Base-by-base conservation (phyloP, 2,329 filamentous ascomycete genomes). In the Monilinia laxa region DNA sequence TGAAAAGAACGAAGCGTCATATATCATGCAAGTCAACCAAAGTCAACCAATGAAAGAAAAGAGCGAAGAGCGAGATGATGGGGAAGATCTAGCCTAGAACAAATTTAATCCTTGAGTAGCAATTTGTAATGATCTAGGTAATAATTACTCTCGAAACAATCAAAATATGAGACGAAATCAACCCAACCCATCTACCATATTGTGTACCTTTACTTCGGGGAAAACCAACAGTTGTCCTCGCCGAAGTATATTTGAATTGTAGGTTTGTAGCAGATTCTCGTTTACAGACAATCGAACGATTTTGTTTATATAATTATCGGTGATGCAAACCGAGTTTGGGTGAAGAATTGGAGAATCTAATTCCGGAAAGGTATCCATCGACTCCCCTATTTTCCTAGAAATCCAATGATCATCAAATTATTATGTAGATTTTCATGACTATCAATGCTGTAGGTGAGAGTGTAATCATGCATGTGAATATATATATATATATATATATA, bases 1-100 rank as follows among this genome's bases (percentile, higher is more conserved):
- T 28, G 54, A 51, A 65, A 59, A 65, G 20, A 23, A 59, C 14
- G 53, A 25, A 65, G 62, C 62, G 31, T 65, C 54, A 65, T 64
- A 16, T 28, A 31, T n/a, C 23, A 12, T 59, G 14, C 62, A 28
- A n/a, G 42, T 20, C 2, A 18, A 42, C 53, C 54, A 65, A 28
- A n/a, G 42, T 20, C 2, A 18, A 42, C 53, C 54, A 65, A 65
- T 65, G 18, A 42, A 16, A 54, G 31, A 52, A 63, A 31, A 59
- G 55, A 49, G 54, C 62, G 45, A 65, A 65, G 45, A 51, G 58
- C 58, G 58, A 60, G 57, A 51, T 60, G 40, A 51, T 51, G 57
- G 47, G 31, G 35, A 38, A 47, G 42, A 47, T 49, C 45, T n/a
- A 49, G 20, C 18, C 56, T 7, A 47, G 31, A n/a, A 58, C 18